Evolutionary conservation across 345 rosid genomes (phyloP).

Genomic region (Geranium rotundifolium): DNA sequence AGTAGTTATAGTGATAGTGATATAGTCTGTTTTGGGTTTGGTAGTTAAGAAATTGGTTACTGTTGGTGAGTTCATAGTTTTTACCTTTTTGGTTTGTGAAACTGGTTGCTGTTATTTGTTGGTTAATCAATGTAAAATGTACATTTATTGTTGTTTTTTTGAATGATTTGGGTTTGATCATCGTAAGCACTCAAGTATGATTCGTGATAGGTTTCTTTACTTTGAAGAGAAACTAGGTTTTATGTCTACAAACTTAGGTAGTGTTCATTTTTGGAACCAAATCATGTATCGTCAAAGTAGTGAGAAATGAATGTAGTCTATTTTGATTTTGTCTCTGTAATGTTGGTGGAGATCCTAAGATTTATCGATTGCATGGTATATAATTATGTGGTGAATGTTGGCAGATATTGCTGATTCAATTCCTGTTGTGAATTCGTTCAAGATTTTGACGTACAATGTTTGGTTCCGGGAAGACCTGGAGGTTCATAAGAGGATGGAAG

Average conservation of each 20-base stretch:
- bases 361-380: not conserved
- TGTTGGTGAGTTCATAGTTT: no score
- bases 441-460: conserved; percentile 87
- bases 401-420: conserved; percentile 30
- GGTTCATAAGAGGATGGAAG: conserved; percentile 64
- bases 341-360: not conserved
- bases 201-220: no score
- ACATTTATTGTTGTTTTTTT: no score
- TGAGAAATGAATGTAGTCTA: not conserved
- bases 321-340: not conserved
- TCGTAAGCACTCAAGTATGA: no score
- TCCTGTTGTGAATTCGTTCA: conserved; percentile 26
- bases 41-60: no score
- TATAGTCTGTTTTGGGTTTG: no score
- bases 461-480: conserved; percentile 96
- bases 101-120: no score
- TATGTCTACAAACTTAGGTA: no score
- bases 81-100: no score
- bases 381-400: conserved; percentile 5
- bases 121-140: no score
- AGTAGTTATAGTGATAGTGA: not conserved
- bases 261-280: no score
- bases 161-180: no score
- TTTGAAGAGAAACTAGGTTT: not conserved
- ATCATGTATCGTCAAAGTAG: not conserved